phyloP scores from a whole-genome alignment of 2,329 filamentous ascomycete genomes.

The Clarireedia paspali region DNA sequence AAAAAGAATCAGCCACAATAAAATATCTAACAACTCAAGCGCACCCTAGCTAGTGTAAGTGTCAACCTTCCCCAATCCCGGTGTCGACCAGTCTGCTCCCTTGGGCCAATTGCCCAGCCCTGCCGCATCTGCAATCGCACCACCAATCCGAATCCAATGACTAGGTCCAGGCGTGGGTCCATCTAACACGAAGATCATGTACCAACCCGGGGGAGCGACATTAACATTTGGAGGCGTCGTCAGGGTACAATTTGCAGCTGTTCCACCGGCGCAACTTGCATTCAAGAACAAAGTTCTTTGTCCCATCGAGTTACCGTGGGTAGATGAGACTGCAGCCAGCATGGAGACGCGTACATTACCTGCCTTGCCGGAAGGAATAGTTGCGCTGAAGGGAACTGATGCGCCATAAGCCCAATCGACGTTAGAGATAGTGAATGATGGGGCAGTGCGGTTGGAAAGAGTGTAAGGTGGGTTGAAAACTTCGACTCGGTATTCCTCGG shows the following conservation, averaged over 20 bases:
- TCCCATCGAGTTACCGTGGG: slow-evolving; percentile 60
- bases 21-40: background rate
- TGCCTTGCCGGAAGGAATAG: slow-evolving; percentile 14
- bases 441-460: slow-evolving; percentile 41
- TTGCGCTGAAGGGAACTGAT: slow-evolving; percentile 12
- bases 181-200: slow-evolving; percentile 55
- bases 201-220: slow-evolving; percentile 54
- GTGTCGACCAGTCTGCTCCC: slow-evolving; percentile 32
- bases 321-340: slow-evolving; percentile 38
- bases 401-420: slow-evolving; percentile 45
- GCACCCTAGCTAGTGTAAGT: background rate
- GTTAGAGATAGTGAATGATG: slow-evolving; percentile 43
- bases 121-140: slow-evolving; percentile 17
- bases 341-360: slow-evolving; percentile 17
- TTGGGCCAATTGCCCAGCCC: slow-evolving; percentile 54
- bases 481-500: slow-evolving; percentile 58
- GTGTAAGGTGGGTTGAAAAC: slow-evolving; percentile 58
- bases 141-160: slow-evolving; percentile 31
- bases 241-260: slow-evolving; percentile 44
- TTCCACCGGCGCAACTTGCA: slow-evolving; percentile 31
- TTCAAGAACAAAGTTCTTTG: slow-evolving; percentile 52
- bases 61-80: slow-evolving; percentile 26
- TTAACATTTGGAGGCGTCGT: slow-evolving; percentile 48
- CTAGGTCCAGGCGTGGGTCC: slow-evolving; percentile 50
- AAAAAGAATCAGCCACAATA: too few relatives aligned